phyloP scores from a whole-genome alignment of 2,329 filamentous ascomycete genomes.

The Pyrenochaeta sp. region DNA sequence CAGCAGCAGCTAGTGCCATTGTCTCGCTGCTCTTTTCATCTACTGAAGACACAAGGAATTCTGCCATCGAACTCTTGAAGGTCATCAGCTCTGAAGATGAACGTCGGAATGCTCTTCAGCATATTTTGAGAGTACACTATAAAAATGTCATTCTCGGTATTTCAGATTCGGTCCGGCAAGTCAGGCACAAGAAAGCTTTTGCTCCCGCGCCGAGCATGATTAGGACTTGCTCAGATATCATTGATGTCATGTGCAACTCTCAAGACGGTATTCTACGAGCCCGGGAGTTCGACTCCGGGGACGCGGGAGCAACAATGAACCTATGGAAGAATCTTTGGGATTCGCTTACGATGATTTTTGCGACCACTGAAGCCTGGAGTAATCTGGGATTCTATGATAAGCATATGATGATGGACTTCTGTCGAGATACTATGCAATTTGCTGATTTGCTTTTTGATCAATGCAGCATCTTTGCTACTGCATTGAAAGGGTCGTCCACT shows the following conservation, averaged over 20 bases:
- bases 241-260: conserved; percentile 71
- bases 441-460: conserved; percentile 86
- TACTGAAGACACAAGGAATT: conserved; percentile 79
- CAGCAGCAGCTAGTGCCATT: conserved; percentile 74
- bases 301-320: conserved; percentile 71
- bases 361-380: conserved; percentile 85
- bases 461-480: conserved; percentile 82
- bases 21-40: conserved; percentile 84
- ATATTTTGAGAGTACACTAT: conserved; percentile 67
- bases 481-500: conserved; percentile 58
- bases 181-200: conserved; percentile 66
- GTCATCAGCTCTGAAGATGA: conserved; percentile 75
- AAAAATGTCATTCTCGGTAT: conserved; percentile 65
- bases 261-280: conserved; percentile 69
- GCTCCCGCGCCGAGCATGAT: conserved; percentile 68
- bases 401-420: conserved; percentile 86
- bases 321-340: conserved; percentile 91
- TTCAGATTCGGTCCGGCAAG: conserved; percentile 63
- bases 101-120: conserved; percentile 67
- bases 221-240: conserved; percentile 68
- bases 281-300: conserved; percentile 64
- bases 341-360: conserved; percentile 80
- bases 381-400: conserved; percentile 72
- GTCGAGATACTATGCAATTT: conserved; percentile 93
- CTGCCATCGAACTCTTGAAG: conserved; percentile 83